Conservation (phyloP, 495 filamentous ascomycete genomes). For the Melanomma pulvis-pyrius region DNA sequence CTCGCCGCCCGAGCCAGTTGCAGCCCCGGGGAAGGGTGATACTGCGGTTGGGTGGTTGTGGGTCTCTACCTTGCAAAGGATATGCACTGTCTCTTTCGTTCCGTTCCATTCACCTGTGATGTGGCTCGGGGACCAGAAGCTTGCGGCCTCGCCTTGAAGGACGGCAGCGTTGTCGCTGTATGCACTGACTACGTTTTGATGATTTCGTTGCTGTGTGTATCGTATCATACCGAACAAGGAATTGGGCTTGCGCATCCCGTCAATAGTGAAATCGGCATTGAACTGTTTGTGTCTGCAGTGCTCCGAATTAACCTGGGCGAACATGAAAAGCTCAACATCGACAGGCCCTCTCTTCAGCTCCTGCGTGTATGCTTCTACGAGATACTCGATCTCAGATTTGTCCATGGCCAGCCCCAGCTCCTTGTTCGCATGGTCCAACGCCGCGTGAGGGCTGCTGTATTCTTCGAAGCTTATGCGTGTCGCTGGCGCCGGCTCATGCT, state of each 20-base stretch:
- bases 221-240: slow-evolving; percentile 94
- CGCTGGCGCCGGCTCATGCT: slow-evolving; percentile 69
- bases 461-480: slow-evolving; percentile 72
- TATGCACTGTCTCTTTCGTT: slow-evolving; percentile 84
- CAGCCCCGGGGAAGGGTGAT: slow-evolving; percentile 82
- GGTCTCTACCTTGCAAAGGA: slow-evolving; percentile 93
- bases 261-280: slow-evolving; percentile 97
- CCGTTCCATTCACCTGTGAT: slow-evolving; percentile 84
- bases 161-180: slow-evolving; percentile 98
- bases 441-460: slow-evolving; percentile 63
- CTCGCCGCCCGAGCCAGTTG: slow-evolving; percentile 93
- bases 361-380: slow-evolving; percentile 78
- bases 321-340: slow-evolving; percentile 98
- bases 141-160: slow-evolving; percentile 71
- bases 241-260: slow-evolving; percentile 74
- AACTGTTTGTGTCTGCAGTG: slow-evolving; percentile 82
- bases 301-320: slow-evolving; percentile 92
- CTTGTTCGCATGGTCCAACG: slow-evolving; percentile 80
- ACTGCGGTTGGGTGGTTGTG: slow-evolving; percentile 98
- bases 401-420: slow-evolving; percentile 83
- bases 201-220: slow-evolving; percentile 82
- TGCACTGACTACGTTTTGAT: slow-evolving; percentile 81
- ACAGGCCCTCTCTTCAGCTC: slow-evolving; percentile 71
- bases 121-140: slow-evolving; percentile 83
- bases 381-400: slow-evolving; percentile 87